A percentile compares a stretch with the other conserved stretches of the same genome.
phyloP scores from a whole-genome alignment of 495 filamentous ascomycete species.

The Rhizodiscina lignyota region DNA sequence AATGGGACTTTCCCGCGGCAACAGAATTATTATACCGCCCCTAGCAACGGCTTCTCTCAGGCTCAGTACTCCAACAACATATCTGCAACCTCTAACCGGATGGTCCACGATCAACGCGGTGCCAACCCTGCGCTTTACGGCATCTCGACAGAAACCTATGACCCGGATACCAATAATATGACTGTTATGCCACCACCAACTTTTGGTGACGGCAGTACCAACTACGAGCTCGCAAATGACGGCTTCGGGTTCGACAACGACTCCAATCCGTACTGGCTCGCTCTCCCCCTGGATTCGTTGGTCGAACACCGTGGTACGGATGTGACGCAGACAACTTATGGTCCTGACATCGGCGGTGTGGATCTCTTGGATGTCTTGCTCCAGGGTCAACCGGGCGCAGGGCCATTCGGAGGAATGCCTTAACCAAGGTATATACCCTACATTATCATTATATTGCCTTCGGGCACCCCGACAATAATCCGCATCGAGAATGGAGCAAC shows the following conservation, averaged over 20 bases:
- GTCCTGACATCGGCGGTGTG: conserved; percentile 20
- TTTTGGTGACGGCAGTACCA: conserved; percentile 6
- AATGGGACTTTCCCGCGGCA: conserved; percentile 1
- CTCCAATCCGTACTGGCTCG: conserved; percentile 25
- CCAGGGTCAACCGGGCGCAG: not conserved
- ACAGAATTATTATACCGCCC: conserved; percentile 1
- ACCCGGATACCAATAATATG: conserved; percentile 22
- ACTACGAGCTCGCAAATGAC: not conserved
- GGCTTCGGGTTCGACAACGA: not conserved
- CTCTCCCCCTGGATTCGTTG: conserved; percentile 28
- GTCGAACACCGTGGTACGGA: conserved; percentile 19
- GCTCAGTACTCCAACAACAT: no score
- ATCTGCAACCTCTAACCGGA: no score
- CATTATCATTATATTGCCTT: no score
- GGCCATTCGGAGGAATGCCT: no score
- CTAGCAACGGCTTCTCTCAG: conserved; percentile 1
- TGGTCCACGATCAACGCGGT: conserved; percentile 12
- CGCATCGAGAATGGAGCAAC: no score
- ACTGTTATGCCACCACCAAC: conserved; percentile 26
- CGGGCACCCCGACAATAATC: no score
- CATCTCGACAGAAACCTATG: conserved; percentile 23
- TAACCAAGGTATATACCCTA: no score
- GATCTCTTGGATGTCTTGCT: conserved; percentile 24
- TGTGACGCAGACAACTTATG: conserved; percentile 22
- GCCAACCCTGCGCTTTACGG: conserved; percentile 19